Evolutionary conservation across 495 filamentous ascomycete species (phyloP), one percentile per base, ranked within the genome.

Genomic region (Beverwykella pulmonaria): DNA sequence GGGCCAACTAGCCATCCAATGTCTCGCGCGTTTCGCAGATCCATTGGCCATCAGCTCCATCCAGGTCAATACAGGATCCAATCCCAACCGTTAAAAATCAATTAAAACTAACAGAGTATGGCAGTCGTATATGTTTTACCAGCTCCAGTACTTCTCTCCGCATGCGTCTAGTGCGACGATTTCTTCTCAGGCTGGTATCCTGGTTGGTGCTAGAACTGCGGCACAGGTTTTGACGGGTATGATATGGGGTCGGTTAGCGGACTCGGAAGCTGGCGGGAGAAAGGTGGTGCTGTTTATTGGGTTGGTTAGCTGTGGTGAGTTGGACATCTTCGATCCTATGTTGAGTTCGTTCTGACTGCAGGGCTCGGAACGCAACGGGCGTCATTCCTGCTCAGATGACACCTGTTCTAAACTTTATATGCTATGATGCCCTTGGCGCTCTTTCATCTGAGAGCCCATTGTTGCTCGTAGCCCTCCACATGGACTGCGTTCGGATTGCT

Each of bases 101-200:
- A n/a, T n/a, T n/a, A n/a, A n/a, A n/a, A n/a, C n/a, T n/a, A n/a
- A n/a, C n/a, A n/a, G n/a, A n/a, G n/a, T n/a, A n/a, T n/a, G n/a
- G n/a, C n/a, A 59, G 62, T 25, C 54, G 15, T 65, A 65, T 19
- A 30, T 65, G 54, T 65, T 65, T 53, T 65, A 49, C 49, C 62
- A 65, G 52, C 55, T 65, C 25, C 59, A 50, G 34, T 53, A 22
- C 23, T 65, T 65, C 54, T 27, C 32, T 36, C 62, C 62, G 6
- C 22, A 15, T 22, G 53, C 55, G 0, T 22, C 53, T 10, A 19
- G 19, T 50, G 62, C 41, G 0, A 29, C 39, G 3, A 65, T 65
- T 15, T 34, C 62, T 1, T 39, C 62, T 15, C 54, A 65, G n/a
- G 36, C 54, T n/a, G 62, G 62, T 14, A n/a, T 65, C 27, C 20